Evolutionary conservation across 306 rosid genomes (phyloP).

Genomic region (Pachyrhizus erosus): DNA sequence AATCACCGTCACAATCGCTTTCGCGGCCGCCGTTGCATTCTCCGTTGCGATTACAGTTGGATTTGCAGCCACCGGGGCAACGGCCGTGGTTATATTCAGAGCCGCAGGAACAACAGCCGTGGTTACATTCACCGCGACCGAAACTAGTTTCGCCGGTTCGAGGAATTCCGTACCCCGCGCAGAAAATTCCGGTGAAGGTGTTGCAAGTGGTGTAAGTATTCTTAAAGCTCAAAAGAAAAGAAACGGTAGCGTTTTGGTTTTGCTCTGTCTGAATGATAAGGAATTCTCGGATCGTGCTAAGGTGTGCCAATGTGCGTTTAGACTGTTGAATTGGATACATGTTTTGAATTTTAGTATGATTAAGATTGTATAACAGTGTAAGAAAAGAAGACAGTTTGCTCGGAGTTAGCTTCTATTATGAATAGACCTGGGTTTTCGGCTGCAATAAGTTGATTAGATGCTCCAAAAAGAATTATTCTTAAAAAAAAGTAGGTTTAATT

Average conservation of each 20-base stretch:
- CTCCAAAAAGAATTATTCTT: conserved; percentile 6
- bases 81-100: conserved; percentile 40
- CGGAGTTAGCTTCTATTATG: conserved; percentile 16
- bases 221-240: neutral
- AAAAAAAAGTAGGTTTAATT: neutral
- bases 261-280: neutral
- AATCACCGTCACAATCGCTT: neutral
- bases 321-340: conserved; percentile 27
- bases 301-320: neutral
- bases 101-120: conserved; percentile 26
- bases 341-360: neutral
- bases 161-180: conserved; percentile 55
- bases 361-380: neutral
- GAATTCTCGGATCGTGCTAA: neutral
- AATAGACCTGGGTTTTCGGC: neutral
- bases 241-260: neutral
- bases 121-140: conserved; percentile 34
- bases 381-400: neutral
- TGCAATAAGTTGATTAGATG: conserved; percentile 14
- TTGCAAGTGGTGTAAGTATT: conserved; percentile 53
- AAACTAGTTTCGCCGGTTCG: conserved; percentile 44
- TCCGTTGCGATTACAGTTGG: conserved; percentile 39
- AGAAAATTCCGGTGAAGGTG: conserved; percentile 50
- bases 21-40: neutral
- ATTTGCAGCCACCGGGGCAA: conserved; percentile 34